These are phyloP conservation scores for Lentinula novae-zelandiae DNA, from an alignment of 1,284 basidiomycete species.

Conservation along the genomic window DNA sequence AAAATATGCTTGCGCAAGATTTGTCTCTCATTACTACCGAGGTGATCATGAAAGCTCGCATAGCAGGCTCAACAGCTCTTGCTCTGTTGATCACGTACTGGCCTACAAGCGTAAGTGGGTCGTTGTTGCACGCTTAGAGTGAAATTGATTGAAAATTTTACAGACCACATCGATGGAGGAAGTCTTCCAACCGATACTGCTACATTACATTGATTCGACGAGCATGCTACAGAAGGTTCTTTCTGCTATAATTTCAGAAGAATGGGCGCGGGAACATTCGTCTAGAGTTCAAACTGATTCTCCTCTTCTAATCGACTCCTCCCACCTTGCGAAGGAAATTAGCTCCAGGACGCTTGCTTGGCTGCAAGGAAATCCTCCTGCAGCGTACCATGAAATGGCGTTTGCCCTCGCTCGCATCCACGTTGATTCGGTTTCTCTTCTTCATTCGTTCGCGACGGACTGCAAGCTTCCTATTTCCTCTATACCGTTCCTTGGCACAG, in stretches of 20 bases:
- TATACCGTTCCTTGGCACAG: constrained; percentile 77
- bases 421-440: constrained; percentile 75
- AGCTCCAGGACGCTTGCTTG: constrained; percentile 63
- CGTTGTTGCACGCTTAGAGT: neutral
- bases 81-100: constrained; percentile 71
- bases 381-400: constrained; percentile 91
- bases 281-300: constrained; percentile 23
- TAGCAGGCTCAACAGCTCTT: constrained; percentile 80
- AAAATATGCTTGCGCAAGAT: constrained; percentile 93
- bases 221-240: constrained; percentile 93
- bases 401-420: constrained; percentile 80
- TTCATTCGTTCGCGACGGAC: constrained; percentile 79
- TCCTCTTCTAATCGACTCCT: constrained; percentile 47
- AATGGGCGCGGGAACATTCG: constrained; percentile 77
- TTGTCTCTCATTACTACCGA: constrained; percentile 81
- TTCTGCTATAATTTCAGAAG: constrained; percentile 81
- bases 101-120: constrained; percentile 50
- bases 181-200: constrained; percentile 67
- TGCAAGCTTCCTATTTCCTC: constrained; percentile 82
- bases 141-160: constrained; percentile 6
- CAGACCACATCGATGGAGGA: constrained; percentile 44
- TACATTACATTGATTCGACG: constrained; percentile 79
- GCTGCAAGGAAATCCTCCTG: constrained; percentile 73
- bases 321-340: constrained; percentile 63
- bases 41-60: constrained; percentile 76